Percentiles rank a stretch among this genome's conserved stretches.
phyloP scores from a whole-genome alignment of 805 yeast genomes.

The Cyberlindnera americana region DNA sequence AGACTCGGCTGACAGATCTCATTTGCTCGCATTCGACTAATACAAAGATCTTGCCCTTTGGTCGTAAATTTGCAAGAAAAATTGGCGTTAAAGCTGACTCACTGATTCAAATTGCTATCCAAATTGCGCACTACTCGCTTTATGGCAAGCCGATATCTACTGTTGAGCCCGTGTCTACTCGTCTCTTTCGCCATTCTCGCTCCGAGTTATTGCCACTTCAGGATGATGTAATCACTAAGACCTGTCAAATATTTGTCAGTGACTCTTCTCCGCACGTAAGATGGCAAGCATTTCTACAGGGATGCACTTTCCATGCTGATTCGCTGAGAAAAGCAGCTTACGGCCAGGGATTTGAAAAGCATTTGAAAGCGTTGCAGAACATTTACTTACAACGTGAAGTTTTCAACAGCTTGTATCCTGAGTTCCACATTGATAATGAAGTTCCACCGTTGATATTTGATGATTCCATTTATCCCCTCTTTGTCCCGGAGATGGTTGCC shows the following conservation, averaged over 20 bases:
- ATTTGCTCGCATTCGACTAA: conserved; percentile 77
- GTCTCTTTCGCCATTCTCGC: conserved; percentile 64
- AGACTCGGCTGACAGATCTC: conserved; percentile 82
- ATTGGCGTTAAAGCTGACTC: conserved; percentile 88
- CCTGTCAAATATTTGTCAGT: conserved; percentile 64
- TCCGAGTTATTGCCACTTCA: conserved; percentile 69
- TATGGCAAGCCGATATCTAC: conserved; percentile 89
- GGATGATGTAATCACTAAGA: conserved; percentile 43
- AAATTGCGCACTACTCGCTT: conserved; percentile 84
- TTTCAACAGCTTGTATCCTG: conserved; percentile 44
- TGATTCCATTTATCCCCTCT: conserved; percentile 33
- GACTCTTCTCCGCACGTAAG: conserved; percentile 42
- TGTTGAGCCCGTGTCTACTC: conserved; percentile 83
- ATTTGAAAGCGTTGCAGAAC: conserved; percentile 60
- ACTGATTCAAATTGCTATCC: conserved; percentile 84
- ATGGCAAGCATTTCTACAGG: conserved; percentile 46
- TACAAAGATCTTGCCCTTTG: conserved; percentile 71
- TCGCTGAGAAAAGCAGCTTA: conserved; percentile 49
- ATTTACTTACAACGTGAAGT: conserved; percentile 47
- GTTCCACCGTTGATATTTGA: conserved; percentile 46
- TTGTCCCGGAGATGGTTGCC: conserved; percentile 43
- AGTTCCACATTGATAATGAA: conserved; percentile 31
- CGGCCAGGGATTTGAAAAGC: conserved; percentile 73
- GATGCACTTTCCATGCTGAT: conserved; percentile 49
- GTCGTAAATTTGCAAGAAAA: conserved; percentile 69